These are phyloP conservation scores for Arachnopeziza araneosa DNA, from an alignment of 2,329 filamentous ascomycete species.

Conservation along the genomic window DNA sequence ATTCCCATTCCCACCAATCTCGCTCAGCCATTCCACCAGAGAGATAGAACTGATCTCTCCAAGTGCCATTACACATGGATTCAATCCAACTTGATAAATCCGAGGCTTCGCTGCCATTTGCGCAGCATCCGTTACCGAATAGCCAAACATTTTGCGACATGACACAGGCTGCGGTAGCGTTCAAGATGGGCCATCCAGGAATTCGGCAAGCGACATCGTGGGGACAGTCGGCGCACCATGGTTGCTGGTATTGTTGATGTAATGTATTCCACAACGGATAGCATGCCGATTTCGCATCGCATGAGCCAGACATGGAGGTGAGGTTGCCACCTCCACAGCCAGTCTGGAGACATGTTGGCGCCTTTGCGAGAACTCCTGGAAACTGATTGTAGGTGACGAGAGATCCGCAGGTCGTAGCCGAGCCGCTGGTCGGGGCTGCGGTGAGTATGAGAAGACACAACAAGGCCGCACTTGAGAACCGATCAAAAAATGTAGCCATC, in stretches of 20 bases:
- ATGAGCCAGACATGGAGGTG: conserved; percentile 1
- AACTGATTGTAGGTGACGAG: background rate
- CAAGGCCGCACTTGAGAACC: too few species aligned
- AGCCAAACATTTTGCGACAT: conserved; percentile 1
- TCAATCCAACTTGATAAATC: background rate
- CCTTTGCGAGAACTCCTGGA: background rate
- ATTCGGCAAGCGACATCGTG: conserved; percentile 2
- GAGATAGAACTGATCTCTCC: background rate
- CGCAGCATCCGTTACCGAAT: background rate
- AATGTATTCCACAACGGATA: background rate
- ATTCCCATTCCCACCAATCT: conserved; percentile 1
- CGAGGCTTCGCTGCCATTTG: background rate
- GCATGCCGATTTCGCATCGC: background rate
- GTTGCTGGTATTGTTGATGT: background rate
- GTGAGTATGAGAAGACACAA: too few species aligned
- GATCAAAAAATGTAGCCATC: too few species aligned
- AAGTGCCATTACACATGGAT: background rate
- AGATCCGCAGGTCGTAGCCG: conserved; percentile 1
- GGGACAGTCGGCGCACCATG: conserved; percentile 1
- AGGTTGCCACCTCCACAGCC: background rate
- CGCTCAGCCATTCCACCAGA: conserved; percentile 1
- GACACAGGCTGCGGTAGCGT: background rate
- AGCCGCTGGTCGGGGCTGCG: too few species aligned
- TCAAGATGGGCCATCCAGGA: conserved; percentile 3
- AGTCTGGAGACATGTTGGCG: background rate